phyloP scores from a whole-genome alignment of 805 yeast genomes.

The Suhomyces sp. region DNA sequence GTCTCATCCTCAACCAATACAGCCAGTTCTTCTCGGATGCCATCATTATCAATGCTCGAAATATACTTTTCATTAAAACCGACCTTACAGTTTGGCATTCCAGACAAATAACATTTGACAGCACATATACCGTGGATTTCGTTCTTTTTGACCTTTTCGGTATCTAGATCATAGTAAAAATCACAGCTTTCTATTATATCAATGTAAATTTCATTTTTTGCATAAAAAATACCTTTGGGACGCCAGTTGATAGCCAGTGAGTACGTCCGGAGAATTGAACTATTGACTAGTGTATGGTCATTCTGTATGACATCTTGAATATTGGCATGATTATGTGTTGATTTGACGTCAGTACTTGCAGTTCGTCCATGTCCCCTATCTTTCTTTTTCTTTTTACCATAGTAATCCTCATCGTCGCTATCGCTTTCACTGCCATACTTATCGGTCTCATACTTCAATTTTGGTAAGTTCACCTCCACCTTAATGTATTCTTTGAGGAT shows the following conservation, averaged over 20 bases:
- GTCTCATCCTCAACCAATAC: slow-evolving; percentile 1
- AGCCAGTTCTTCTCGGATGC: neutral
- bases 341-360: slow-evolving; percentile 21
- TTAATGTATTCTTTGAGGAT: slow-evolving; percentile 76
- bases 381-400: slow-evolving; percentile 9
- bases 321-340: slow-evolving; percentile 40
- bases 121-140: slow-evolving; percentile 33
- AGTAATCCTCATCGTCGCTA: slow-evolving; percentile 6
- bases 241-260: slow-evolving; percentile 54
- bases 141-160: slow-evolving; percentile 26
- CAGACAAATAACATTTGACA: slow-evolving; percentile 40
- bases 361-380: slow-evolving; percentile 7
- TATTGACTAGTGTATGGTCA: slow-evolving; percentile 43
- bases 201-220: slow-evolving; percentile 42
- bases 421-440: slow-evolving; percentile 1
- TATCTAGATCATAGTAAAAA: slow-evolving; percentile 32
- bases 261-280: slow-evolving; percentile 72
- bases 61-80: slow-evolving; percentile 41
- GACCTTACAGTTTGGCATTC: slow-evolving; percentile 42
- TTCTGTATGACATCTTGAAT: slow-evolving; percentile 27
- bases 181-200: slow-evolving; percentile 40
- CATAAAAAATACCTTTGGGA: slow-evolving; percentile 44
- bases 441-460: slow-evolving; percentile 9
- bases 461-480: slow-evolving; percentile 39
- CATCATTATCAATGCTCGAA: slow-evolving; percentile 30